These are phyloP conservation scores for Neonectria ditissima DNA, from an alignment of 2,329 filamentous ascomycete genomes.

Conservation along the genomic window DNA sequence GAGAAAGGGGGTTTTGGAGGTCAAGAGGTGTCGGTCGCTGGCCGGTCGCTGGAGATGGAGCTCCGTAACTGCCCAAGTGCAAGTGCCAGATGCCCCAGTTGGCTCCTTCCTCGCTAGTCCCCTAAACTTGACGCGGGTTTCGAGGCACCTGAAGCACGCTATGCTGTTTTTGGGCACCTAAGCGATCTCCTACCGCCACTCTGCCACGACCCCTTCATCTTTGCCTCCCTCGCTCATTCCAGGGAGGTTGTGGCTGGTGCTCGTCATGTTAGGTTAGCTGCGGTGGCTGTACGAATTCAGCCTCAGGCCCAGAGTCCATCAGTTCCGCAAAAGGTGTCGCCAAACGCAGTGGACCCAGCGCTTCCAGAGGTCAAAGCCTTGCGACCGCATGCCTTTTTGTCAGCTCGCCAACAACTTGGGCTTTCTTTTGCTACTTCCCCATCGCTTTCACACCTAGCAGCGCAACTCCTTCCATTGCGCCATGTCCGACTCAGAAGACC, in stretches of 20 bases:
- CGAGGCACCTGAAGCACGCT: constrained; percentile 44
- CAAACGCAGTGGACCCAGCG: constrained; percentile 3
- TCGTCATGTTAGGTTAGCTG: not conserved
- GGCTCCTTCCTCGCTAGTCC: constrained; percentile 27
- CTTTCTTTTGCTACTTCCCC: not conserved
- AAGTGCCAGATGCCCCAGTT: constrained; percentile 33
- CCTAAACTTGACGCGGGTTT: constrained; percentile 34
- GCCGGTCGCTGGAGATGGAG: constrained; percentile 39
- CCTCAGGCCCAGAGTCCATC: constrained; percentile 26
- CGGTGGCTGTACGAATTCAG: constrained; percentile 31
- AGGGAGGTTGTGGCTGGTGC: constrained; percentile 26
- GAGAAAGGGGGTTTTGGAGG: constrained; percentile 45
- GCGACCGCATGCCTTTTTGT: constrained; percentile 22
- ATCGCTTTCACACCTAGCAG: constrained; percentile 15
- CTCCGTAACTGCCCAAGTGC: constrained; percentile 38
- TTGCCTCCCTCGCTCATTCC: constrained; percentile 18
- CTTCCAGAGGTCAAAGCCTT: constrained; percentile 24
- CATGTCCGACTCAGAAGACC: constrained; percentile 70
- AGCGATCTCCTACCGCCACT: constrained; percentile 34
- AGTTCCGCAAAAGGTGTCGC: constrained; percentile 16
- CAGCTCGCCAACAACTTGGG: constrained; percentile 28
- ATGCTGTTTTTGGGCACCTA: constrained; percentile 32
- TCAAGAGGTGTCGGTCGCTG: constrained; percentile 36
- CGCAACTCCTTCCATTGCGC: constrained; percentile 4
- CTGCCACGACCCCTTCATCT: constrained; percentile 28